Conservation (phyloP, 495 filamentous ascomycete species). For the Annulohypoxylon bovei region DNA sequence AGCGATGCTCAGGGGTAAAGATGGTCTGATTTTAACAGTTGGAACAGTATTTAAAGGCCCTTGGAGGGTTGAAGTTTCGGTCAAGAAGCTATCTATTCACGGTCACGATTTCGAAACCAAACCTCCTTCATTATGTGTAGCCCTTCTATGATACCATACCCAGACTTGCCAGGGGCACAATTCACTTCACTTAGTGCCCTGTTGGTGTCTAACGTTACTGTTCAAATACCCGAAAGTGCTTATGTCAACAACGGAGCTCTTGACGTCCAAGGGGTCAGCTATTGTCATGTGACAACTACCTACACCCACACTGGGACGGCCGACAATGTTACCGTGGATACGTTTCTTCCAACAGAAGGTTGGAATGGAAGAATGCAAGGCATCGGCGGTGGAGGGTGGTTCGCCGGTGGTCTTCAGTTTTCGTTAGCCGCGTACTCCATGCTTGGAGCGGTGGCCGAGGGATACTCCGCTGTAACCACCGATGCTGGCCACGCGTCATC, state of each 20-base stretch:
- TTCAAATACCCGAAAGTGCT: constrained; percentile 11
- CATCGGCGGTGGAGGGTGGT: constrained; percentile 59
- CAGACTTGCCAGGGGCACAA: constrained; percentile 13
- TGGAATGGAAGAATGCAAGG: constrained; percentile 60
- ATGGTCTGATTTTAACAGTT: background rate
- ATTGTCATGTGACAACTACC: constrained; percentile 56
- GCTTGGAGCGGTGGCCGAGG: constrained; percentile 46
- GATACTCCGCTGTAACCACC: constrained; percentile 53
- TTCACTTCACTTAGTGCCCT: constrained; percentile 26
- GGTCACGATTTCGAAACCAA: background rate
- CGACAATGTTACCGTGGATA: constrained; percentile 49
- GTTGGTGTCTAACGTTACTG: constrained; percentile 19
- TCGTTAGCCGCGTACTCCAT: constrained; percentile 37
- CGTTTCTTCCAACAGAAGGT: constrained; percentile 50
- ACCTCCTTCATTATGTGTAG: constrained; percentile 20
- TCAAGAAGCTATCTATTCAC: background rate
- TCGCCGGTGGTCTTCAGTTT: constrained; percentile 38
- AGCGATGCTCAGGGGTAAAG: background rate
- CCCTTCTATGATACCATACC: constrained; percentile 25
- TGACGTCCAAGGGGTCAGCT: constrained; percentile 39
- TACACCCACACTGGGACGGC: constrained; percentile 54
- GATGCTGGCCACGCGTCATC: constrained; percentile 52
- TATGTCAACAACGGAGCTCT: constrained; percentile 29
- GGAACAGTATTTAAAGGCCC: background rate
- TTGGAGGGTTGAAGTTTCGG: background rate